These are phyloP conservation scores for Arabidopsis thaliana DNA, from an alignment of 345 rosid species.

Conservation along the genomic window DNA sequence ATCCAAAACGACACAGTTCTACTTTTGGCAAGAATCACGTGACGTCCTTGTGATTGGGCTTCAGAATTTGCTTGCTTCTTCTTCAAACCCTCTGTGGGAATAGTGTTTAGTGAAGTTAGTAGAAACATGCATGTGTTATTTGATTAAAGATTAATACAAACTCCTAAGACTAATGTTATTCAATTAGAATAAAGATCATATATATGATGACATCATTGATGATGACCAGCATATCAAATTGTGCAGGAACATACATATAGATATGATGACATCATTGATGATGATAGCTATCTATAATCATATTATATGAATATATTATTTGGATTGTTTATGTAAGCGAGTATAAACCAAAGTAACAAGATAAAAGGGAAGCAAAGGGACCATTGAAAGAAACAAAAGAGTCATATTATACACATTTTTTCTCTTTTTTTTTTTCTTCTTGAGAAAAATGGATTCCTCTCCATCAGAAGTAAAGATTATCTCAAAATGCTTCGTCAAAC, in stretches of 20 bases:
- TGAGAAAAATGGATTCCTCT: conserved; percentile 27
- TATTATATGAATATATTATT: too few relatives aligned
- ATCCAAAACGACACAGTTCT: neutral
- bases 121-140: neutral
- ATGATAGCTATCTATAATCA: neutral
- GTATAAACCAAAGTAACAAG: neutral
- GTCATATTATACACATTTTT: neutral
- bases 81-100: neutral
- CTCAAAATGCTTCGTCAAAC: conserved; percentile 65
- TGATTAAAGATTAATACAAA: neutral
- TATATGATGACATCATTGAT: neutral
- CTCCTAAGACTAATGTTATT: neutral
- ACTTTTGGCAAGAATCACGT: neutral
- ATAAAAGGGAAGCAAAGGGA: neutral
- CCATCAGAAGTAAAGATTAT: conserved; percentile 40
- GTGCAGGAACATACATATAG: neutral
- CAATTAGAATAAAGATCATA: too few relatives aligned
- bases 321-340: neutral
- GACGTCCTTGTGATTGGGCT: neutral
- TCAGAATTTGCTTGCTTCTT: neutral
- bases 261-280: conserved; percentile 2
- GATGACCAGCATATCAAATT: neutral
- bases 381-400: neutral
- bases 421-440: neutral
- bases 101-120: neutral